Evolutionary conservation across 78 protist species (phyloP).

Genomic region (Emiliania huxleyi): DNA sequence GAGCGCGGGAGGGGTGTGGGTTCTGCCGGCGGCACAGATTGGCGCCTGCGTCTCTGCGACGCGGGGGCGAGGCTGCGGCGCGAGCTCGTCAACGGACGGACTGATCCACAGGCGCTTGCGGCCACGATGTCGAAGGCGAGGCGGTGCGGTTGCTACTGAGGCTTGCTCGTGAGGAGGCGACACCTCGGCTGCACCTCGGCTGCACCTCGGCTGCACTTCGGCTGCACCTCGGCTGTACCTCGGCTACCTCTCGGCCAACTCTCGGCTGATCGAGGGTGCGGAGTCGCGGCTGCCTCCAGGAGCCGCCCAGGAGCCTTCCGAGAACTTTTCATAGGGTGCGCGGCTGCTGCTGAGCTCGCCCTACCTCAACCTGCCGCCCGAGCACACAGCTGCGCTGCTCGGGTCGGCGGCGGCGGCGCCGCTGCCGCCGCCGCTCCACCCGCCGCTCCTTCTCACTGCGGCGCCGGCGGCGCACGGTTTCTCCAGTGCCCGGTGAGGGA

Average conservation of each 20-base stretch:
- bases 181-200: no score
- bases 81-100: no score
- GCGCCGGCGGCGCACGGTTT: background rate
- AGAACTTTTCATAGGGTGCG: no score
- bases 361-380: slow-evolving; percentile 18
- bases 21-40: slow-evolving; percentile 18
- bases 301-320: background rate
- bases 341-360: background rate
- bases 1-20: background rate
- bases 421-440: background rate
- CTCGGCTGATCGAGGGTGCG: background rate
- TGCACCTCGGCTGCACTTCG: no score
- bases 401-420: background rate
- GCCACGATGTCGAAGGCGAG: no score
- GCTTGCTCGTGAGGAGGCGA: no score
- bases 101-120: no score
- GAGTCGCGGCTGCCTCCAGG: background rate
- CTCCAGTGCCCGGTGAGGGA: no score
- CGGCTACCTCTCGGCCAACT: no score
- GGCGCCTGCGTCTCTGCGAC: background rate
- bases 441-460: background rate
- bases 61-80: no score
- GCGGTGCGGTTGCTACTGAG: no score
- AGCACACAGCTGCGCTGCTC: background rate
- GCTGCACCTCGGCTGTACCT: no score